A percentile compares a stretch with the other conserved stretches of the same genome.
Evolutionary conservation across 352 stramenopile species (phyloP).

Genomic region (Pythium grandisporangium): DNA sequence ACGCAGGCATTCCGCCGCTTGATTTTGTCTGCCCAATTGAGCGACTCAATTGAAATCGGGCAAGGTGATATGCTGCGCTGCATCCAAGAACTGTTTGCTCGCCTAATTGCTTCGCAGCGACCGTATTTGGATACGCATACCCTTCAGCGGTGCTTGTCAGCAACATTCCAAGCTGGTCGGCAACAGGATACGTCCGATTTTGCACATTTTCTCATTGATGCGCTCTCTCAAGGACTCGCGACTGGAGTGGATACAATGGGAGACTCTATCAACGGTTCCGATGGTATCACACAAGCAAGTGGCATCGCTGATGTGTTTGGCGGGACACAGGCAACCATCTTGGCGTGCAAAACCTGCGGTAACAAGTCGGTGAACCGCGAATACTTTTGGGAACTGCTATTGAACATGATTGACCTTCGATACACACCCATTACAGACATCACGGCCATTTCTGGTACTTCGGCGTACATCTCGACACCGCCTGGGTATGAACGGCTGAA

Average conservation of each 20-base stretch:
- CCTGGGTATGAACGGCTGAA: conserved; percentile 74
- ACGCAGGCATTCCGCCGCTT: conserved; percentile 73
- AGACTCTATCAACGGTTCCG: no score
- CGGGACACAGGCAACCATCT: conserved; percentile 69
- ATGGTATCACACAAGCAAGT: no score
- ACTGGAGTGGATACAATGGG: no score
- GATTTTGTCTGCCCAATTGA: conserved; percentile 45
- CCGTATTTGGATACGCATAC: conserved; percentile 54
- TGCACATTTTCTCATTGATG: conserved; percentile 80
- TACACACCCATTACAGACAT: conserved; percentile 85
- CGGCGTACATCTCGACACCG: conserved; percentile 54
- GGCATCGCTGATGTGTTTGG: conserved; percentile 72
- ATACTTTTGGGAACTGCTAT: conserved; percentile 85
- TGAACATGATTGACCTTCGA: conserved; percentile 86
- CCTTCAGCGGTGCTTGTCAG: conserved; percentile 59
- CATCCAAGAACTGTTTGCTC: conserved; percentile 68
- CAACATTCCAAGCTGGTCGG: conserved; percentile 69
- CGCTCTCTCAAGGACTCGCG: conserved; percentile 46
- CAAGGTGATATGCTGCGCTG: conserved; percentile 37
- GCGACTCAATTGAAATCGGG: conserved; percentile 25
- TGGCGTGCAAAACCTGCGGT: conserved; percentile 74
- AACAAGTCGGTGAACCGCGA: conserved; percentile 77
- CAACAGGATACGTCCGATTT: conserved; percentile 86
- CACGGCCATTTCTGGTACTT: conserved; percentile 57
- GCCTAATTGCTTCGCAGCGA: conserved; percentile 58